A percentile compares a stretch with the other conserved stretches of the same genome.
Conservation (phyloP, 2,329 filamentous ascomycete genomes). For the Fulvia fulva region DNA sequence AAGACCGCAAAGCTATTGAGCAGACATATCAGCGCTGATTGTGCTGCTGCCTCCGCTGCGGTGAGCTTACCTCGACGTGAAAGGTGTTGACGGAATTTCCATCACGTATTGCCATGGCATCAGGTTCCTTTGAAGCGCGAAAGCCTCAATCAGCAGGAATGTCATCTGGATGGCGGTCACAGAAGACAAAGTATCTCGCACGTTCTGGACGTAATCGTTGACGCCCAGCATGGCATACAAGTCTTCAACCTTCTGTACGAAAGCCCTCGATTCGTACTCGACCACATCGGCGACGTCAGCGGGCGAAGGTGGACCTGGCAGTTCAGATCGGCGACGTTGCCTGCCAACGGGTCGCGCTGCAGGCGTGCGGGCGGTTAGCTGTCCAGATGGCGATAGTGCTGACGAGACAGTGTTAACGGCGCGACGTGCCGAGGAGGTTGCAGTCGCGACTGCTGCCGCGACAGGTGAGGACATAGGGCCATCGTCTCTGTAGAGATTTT, state of each 20-base stretch:
- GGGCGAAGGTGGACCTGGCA: constrained; percentile 67
- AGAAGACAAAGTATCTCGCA: constrained; percentile 68
- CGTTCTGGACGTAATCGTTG: constrained; percentile 59
- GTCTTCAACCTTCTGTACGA: constrained; percentile 63
- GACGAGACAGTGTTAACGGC: constrained; percentile 14
- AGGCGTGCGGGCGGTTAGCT: constrained; percentile 24
- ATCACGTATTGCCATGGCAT: constrained; percentile 70
- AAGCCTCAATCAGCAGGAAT: constrained; percentile 66
- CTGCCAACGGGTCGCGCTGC: constrained; percentile 14
- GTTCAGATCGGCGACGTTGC: constrained; percentile 27
- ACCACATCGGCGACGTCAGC: constrained; percentile 72
- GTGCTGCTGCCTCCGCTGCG: no score
- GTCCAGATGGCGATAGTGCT: constrained; percentile 17
- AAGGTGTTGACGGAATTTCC: constrained; percentile 57
- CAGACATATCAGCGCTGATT: not conserved
- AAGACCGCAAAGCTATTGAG: constrained; percentile 54
- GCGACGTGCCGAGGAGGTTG: constrained; percentile 11
- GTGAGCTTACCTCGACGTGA: constrained; percentile 26
- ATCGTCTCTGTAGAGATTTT: constrained; percentile 18
- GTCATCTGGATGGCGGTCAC: constrained; percentile 67
- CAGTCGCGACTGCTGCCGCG: constrained; percentile 18
- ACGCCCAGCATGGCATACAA: constrained; percentile 65
- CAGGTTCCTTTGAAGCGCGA: constrained; percentile 64
- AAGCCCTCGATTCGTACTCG: constrained; percentile 63
- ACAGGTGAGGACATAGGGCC: constrained; percentile 4